phyloP scores from a whole-genome alignment of 371 early-diverging fungal genomes.

The Rhizopus delemar region DNA sequence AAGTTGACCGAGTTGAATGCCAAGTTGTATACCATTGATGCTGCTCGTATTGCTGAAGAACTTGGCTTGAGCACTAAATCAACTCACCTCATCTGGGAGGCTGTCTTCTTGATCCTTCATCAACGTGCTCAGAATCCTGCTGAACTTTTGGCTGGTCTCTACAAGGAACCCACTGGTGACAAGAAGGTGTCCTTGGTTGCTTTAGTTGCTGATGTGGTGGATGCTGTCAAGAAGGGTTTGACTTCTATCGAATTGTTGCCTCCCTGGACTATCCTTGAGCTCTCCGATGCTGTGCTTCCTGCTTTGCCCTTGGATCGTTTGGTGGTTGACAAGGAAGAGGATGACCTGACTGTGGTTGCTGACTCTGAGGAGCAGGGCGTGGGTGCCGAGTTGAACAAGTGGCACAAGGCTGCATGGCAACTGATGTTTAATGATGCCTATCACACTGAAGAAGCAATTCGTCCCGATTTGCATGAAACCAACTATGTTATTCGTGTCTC shows the following conservation, averaged over 20 bases:
- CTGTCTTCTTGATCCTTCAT: constrained; percentile 55
- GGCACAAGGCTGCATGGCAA: constrained; percentile 70
- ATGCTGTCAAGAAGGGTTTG: constrained; percentile 34
- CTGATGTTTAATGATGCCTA: constrained; percentile 83
- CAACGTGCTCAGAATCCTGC: constrained; percentile 15
- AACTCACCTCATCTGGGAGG: constrained; percentile 57
- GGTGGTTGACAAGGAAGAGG: constrained; percentile 40
- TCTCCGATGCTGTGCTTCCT: constrained; percentile 39
- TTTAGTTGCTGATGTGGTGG: constrained; percentile 26
- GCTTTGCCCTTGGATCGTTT: constrained; percentile 36
- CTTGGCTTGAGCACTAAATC: constrained; percentile 58
- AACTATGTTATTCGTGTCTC: constrained; percentile 70
- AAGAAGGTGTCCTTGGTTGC: constrained; percentile 29
- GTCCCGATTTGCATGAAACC: constrained; percentile 68
- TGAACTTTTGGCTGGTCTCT: constrained; percentile 29
- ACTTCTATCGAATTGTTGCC: constrained; percentile 47
- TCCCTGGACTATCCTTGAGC: constrained; percentile 57
- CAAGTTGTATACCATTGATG: constrained; percentile 67
- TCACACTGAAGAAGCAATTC: constrained; percentile 50
- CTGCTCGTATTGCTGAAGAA: constrained; percentile 63
- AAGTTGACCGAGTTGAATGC: constrained; percentile 59
- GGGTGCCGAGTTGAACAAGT: constrained; percentile 48
- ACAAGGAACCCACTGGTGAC: constrained; percentile 27
- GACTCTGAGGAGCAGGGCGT: constrained; percentile 46
- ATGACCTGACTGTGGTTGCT: constrained; percentile 34